A percentile compares a stretch with the other conserved stretches of the same genome.
phyloP scores from a whole-genome alignment of 768 basidiomycete genomes.

The Crucibulum laeve region DNA sequence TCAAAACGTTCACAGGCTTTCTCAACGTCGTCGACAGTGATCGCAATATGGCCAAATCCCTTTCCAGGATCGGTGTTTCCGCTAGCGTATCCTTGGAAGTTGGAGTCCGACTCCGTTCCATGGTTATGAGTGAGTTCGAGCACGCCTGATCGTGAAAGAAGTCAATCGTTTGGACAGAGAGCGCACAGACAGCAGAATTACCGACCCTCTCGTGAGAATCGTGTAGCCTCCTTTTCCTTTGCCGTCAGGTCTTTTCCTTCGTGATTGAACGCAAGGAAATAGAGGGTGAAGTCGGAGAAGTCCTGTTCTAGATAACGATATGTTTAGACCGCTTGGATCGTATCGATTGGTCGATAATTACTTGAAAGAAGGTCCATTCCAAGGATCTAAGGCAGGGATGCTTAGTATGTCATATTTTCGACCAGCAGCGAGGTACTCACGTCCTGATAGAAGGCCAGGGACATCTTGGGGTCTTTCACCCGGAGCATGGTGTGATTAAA shows the following conservation, averaged over 20 bases:
- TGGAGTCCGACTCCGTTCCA: conserved; percentile 77
- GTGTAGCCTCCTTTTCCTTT: conserved; percentile 47
- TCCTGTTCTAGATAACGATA: conserved; percentile 38
- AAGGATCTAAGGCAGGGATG: conserved; percentile 32
- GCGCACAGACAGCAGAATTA: neutral
- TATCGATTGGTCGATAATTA: conserved; percentile 16
- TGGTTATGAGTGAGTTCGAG: conserved; percentile 89
- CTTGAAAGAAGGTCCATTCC: conserved; percentile 76
- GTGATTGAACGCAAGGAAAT: conserved; percentile 82
- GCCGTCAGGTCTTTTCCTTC: conserved; percentile 42
- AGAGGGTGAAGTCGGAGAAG: conserved; percentile 66
- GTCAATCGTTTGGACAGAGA: neutral
- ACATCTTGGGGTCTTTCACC: conserved; percentile 81
- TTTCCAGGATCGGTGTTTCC: conserved; percentile 83
- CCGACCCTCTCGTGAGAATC: conserved; percentile 65
- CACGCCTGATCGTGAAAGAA: conserved; percentile 52
- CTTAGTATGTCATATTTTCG: neutral
- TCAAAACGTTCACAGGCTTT: conserved; percentile 84
- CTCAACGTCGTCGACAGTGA: conserved; percentile 80
- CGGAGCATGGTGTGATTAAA: conserved; percentile 89
- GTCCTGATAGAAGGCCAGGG: conserved; percentile 77
- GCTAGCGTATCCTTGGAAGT: conserved; percentile 77
- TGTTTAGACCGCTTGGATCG: conserved; percentile 7
- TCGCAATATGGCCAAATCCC: conserved; percentile 86
- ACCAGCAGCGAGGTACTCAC: conserved; percentile 26